Evolutionary conservation across 2,329 filamentous ascomycete genomes (phyloP), one percentile per base, ranked within the genome.

Genomic region (Colletotrichum ledebouriae): DNA sequence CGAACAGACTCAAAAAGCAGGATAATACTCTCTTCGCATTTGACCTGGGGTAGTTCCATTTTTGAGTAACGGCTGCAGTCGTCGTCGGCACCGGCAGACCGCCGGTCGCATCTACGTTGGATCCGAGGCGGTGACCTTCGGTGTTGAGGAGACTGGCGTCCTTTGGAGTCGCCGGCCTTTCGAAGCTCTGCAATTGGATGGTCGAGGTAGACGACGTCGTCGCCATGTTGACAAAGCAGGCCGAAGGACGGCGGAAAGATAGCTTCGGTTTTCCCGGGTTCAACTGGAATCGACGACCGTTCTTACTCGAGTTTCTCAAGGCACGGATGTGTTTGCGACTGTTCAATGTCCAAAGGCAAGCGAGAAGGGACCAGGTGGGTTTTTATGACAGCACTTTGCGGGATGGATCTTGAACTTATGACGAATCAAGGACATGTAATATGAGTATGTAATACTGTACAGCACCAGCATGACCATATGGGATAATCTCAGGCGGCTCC

Each of bases 1-100:
- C 83, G 5, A 87, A 73, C 68, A 90, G 87, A 6, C 83, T 84
- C 79, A 83, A 88, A 75, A 89, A 89, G 0, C 85, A 84, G 0
- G 87, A 82, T 2, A 80, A 76, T 1, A 87, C 78, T 10, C 84
- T 82, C 70, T 79, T 78, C 3, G 82, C 77, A 66, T 87, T 89
- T 2, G 76, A 76, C 12, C 76, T 81, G 52, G 86, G 82, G 70
- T 80, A 77, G 71, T 84, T 87, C 87, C 80, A 86, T 68, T 76
- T 80, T 73, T 86, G 75, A n/a, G 62, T 22, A 7, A 70, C 50
- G 29, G 55, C 39, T 7, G 59, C 17, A 2, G 53, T 61, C 6
- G 59, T 62, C n/a, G 67, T 67, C 20, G 63, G 69, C 3, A 56
- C 57, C 3, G 57, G 67, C n/a, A 69, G 62, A 11, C 66, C 62